Evolutionary conservation across 1,139 yeast genomes (phyloP), one percentile per base, ranked within the genome.

Genomic region (Blastobotrys capitulatus): DNA sequence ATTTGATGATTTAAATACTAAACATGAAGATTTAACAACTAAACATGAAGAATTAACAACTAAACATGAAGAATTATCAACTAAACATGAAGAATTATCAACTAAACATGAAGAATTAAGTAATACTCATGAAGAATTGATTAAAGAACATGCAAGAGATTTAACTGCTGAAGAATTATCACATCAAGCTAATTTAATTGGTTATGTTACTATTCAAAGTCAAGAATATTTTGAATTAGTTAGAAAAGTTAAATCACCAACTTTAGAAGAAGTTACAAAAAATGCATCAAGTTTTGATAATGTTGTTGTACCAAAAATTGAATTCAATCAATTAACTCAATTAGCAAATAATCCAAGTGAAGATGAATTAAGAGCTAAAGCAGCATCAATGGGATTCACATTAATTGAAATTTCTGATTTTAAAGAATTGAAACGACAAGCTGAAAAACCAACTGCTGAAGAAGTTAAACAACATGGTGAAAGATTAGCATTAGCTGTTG

Each of bases 101-200:
- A n/a, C 13, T 16, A 48, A 51, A 13, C 42, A 42, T 40, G 43
- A 38, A 6, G 20, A n/a, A 25, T 32, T 49, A 47, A 19, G 31
- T 38, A 27, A 45, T 39, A 32, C 35, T 4, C 38, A 48, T n/a
- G 42, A 29, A 22, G 38, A 29, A 13, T 27, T 44, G 9, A 16
- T 16, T 26, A 47, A 47, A 38, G 56, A 53, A 26, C 41, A 45
- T 9, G 25, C 52, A 5, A 50, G 56, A n/a, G 54, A 53, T 41
- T 55, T 54, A 36, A 54, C 59, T 15, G 47, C 47, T 6, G 56
- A 71, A 8, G 70, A 69, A 48, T 57, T 78, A 19, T 57, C 54
- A 10, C 62, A 61, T 6, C 66, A 67, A 47, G 76, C 78, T 0
- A 44, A 53, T 1, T 57, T 53, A 18, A 49, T 62, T 15, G 71